Conservation (phyloP, 129 eudicot genomes). For the Tagetes patula region DNA sequence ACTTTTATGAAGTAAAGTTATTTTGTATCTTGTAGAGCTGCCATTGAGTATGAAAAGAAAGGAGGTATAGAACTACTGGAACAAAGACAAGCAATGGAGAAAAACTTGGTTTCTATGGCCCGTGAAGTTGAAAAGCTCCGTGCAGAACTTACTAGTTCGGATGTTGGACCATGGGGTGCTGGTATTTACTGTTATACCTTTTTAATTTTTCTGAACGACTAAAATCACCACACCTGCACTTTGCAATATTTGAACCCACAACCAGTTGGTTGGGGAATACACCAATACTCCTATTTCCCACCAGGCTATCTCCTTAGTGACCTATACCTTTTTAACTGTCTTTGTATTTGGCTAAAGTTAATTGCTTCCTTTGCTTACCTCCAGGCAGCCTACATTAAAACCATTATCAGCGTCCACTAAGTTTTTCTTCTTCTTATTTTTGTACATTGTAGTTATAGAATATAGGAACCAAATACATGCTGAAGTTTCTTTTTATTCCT, state of each 20-base stretch:
- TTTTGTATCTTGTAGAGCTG: conserved; percentile 49
- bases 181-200: conserved; percentile 43
- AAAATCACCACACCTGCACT: no score
- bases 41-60: conserved; percentile 88
- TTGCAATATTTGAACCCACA: no score
- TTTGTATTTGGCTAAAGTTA: conserved; percentile 17
- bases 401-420: not conserved
- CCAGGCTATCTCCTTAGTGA: no score
- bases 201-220: not conserved
- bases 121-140: conserved; percentile 92
- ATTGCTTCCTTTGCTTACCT: conserved; percentile 22
- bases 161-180: conserved; percentile 66
- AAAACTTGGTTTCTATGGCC: conserved; percentile 75
- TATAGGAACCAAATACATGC: not conserved
- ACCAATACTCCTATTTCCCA: no score
- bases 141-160: conserved; percentile 62
- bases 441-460: not conserved
- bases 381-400: conserved; percentile 12
- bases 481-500: not conserved
- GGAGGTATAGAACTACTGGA: conserved; percentile 76
- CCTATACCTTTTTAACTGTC: conserved; percentile 9
- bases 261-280: no score
- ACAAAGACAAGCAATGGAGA: conserved; percentile 84
- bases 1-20: conserved; percentile 4
- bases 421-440: not conserved